Base-by-base conservation (phyloP, 1,284 basidiomycete genomes). In the Entoloma clypeatum region DNA sequence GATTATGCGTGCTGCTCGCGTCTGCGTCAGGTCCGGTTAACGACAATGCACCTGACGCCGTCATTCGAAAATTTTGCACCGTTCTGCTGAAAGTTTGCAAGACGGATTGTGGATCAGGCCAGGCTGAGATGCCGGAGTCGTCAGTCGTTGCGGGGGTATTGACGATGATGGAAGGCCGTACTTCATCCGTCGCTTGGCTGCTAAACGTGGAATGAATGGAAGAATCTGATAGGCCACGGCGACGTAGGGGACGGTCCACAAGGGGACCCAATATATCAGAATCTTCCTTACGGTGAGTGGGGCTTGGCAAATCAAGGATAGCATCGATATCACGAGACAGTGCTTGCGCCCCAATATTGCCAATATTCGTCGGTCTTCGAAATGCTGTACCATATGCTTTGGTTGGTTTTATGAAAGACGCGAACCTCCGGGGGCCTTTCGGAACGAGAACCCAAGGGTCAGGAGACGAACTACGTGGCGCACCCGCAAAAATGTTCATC, bases 401-500 rank as follows among this genome's bases (percentile, higher is more conserved):
- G 30, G 41, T 50, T 36, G 37, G 49, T 32, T 50, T 50, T 39
- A 58, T 44, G 18, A 57, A 60, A 28, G 60, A 69, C 36, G 55
- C 57, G 31, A 66, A 60, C 48, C 62, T 61, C 18, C 66, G 67
- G 9, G 68, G 62, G 11, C 51, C 59, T 40, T 71, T 70, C 5
- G 78, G 74, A 1, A 89, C 52, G 18, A 88, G 68, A 31, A 87
- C 68, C 82, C 85, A 86, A 18, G 79, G 74, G 51, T 85, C 79
- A 17, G 60, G 63, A 19, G 54, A 45, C 18, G 63, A 56, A 30
- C 57, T 57, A 35, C 69, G 64, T 25, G 82, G 82, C 1, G 89
- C 89, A 30, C 91, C 90, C 1, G 89, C 90, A 53, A 93, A 93
- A 44, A 93, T 92, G 23, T 76, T 79, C 75, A 86, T 82, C 27